These are phyloP conservation scores for Boletus rubropictus DNA, from an alignment of 768 basidiomycete genomes.

Conservation along the genomic window DNA sequence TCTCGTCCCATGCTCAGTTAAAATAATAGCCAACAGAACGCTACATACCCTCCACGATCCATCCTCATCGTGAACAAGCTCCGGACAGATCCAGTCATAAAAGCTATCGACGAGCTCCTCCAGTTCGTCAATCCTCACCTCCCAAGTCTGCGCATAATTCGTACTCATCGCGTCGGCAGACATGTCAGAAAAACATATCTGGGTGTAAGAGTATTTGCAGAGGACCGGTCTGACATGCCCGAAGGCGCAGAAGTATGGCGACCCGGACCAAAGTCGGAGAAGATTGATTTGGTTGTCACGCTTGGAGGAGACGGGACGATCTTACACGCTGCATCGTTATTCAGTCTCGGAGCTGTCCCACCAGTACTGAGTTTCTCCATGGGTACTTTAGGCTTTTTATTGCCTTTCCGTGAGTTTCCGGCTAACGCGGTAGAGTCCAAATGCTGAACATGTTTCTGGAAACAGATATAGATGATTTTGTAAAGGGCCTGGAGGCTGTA, in stretches of 20 bases:
- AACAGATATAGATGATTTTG: conserved; percentile 84
- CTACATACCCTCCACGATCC: conserved; percentile 44
- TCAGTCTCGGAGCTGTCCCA: conserved; percentile 85
- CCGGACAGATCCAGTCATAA: conserved; percentile 69
- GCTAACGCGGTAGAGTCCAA: neutral
- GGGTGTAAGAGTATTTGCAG: conserved; percentile 58
- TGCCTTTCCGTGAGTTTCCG: conserved; percentile 78
- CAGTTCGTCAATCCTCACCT: conserved; percentile 38
- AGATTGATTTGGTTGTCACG: conserved; percentile 84
- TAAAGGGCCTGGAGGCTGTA: conserved; percentile 72
- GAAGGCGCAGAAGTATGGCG: conserved; percentile 61
- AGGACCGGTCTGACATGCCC: conserved; percentile 61
- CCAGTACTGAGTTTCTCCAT: conserved; percentile 64
- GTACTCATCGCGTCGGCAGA: conserved; percentile 30
- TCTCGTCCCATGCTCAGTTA: conserved; percentile 21
- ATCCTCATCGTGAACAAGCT: conserved; percentile 79
- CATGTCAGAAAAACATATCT: conserved; percentile 55
- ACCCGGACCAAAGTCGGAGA: conserved; percentile 45
- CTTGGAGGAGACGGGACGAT: conserved; percentile 95
- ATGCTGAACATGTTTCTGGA: conserved; percentile 1
- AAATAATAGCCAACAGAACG: conserved; percentile 22
- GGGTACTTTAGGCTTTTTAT: conserved; percentile 87
- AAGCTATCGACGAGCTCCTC: conserved; percentile 70
- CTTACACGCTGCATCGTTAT: conserved; percentile 86
- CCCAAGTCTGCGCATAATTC: neutral